Evolutionary conservation across 495 filamentous ascomycete species (phyloP), one percentile per base, ranked within the genome.

Genomic region (Poronia punctata): DNA sequence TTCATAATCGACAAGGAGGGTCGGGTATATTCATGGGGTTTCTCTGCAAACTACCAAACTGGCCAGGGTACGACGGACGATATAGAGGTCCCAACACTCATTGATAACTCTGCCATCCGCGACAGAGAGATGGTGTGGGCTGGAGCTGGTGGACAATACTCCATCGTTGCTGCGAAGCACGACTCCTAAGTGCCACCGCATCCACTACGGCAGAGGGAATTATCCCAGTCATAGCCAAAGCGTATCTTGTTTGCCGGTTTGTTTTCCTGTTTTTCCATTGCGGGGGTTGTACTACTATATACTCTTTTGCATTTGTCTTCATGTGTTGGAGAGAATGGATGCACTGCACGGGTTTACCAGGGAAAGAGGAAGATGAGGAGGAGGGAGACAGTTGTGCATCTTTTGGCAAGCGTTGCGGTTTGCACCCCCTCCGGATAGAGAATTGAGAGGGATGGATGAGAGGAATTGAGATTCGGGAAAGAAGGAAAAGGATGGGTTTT

Each of bases 21-120:
- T 6, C 64, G 63, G 25, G 76, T 78, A 3, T 81, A 71, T 44
- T 69, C 69, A n/a, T 86, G 82, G 83, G 82, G 82, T 0, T 83
- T 82, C 58, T 74, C 68, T n/a, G 63, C 63, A 8, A 75, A 72
- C 36, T 81, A 77, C 47, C 81, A 84, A 57, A 75, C 75, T n/a
- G 81, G 80, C 1, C 71, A 67, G 23, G 77, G 75, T 1, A 67
- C 62, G 7, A 62, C 53, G 2, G 73, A 75, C 7, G 75, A 79
- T 44, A 56, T 83, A 17, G 53, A 69, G 25, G 45, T 65, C 9
- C 71, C 79, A 0, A 80, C 71, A 1, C 40, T 66, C 19, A 72
- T 86, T 31, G 68, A 76, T 43, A 80, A 80, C 48, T 71, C 65
- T 0, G 75, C 78, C 5, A 65, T 80, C 9, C 62, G 62, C 14